Evolutionary conservation across 805 yeast species (phyloP).

Genomic region (Candida morakotiae): DNA sequence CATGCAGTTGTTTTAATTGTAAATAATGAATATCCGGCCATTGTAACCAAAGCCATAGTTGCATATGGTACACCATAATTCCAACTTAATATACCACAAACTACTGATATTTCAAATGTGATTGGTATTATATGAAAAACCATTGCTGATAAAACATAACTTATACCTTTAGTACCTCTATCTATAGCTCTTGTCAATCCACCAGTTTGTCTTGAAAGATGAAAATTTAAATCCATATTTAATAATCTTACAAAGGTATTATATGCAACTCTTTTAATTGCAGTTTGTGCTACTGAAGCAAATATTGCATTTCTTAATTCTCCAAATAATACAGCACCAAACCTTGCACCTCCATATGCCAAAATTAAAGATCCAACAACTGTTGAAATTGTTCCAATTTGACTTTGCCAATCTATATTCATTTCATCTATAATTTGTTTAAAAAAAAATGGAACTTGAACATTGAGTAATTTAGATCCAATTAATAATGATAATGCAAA

Average conservation of each 20-base stretch:
- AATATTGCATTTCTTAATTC: conserved; percentile 93
- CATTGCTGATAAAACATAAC: conserved; percentile 90
- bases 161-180: conserved; percentile 95
- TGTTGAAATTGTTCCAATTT: conserved; percentile 59
- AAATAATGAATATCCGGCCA: conserved; percentile 83
- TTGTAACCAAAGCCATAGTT: conserved; percentile 79
- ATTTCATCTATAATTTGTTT: conserved; percentile 81
- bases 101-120: conserved; percentile 86
- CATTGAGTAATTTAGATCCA: conserved; percentile 80
- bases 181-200: conserved; percentile 95
- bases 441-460: conserved; percentile 94
- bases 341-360: conserved; percentile 91
- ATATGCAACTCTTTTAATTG: conserved; percentile 84
- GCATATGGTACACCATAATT: conserved; percentile 90
- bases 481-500: conserved; percentile 71
- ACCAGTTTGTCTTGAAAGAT: conserved; percentile 88
- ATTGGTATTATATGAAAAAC: conserved; percentile 96
- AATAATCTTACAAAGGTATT: conserved; percentile 83
- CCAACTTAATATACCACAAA: conserved; percentile 89
- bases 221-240: conserved; percentile 84
- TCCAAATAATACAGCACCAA: conserved; percentile 92
- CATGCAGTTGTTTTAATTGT: conserved; percentile 93
- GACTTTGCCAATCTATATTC: conserved; percentile 80
- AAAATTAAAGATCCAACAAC: conserved; percentile 65
- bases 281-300: conserved; percentile 92